Base-by-base conservation (phyloP, 2,329 filamentous ascomycete genomes). In the Phaeosphaeria sp. region DNA sequence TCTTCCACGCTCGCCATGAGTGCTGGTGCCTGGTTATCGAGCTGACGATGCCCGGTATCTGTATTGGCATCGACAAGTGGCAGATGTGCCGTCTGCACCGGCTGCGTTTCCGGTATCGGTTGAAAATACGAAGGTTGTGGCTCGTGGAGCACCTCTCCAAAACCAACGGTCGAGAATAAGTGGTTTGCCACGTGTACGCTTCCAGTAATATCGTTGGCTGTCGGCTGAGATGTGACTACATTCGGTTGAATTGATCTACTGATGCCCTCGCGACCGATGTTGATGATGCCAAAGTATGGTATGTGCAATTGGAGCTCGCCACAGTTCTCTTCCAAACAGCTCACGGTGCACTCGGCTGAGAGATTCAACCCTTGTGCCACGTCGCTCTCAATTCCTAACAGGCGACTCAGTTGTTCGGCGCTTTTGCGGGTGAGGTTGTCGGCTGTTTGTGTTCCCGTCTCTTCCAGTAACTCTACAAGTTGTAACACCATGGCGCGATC, bases 271-370 rank as follows among this genome's bases (percentile, higher is more conserved):
- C 64, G 66, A 1, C 65, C 58, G 56, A 78, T 74, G 18, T 62
- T 72, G 52, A 77, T 67, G 22, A 66, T 67, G 9, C 74, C 72
- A 58, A 75, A 72, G 54, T 72, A 76, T 1, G 72, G 72, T 39
- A 73, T 68, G 3, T 44, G 18, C 13, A 58, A 41, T 9, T 42
- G 50, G n/a, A 58, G 49, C 23, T 54, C 55, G 15, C 55, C 52
- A 11, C 50, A 49, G 15, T 42, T 27, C 21, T 52, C 42, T 27
- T 54, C 33, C n/a, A 60, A 41, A 17, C 42, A 33, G 18, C 6
- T 36, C 0, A 60, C 33, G 2, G 52, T 57, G 21, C 39, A 47
- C 15, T 43, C 23, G n/a, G 41, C 44, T 11, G 39, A 49, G 27
- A 33, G 50, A n/a, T 41, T 43, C 17, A 30, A 21, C 10, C 58